These are phyloP conservation scores for Podosphaera xanthii DNA, from an alignment of 2,329 filamentous ascomycete genomes.

Conservation along the genomic window DNA sequence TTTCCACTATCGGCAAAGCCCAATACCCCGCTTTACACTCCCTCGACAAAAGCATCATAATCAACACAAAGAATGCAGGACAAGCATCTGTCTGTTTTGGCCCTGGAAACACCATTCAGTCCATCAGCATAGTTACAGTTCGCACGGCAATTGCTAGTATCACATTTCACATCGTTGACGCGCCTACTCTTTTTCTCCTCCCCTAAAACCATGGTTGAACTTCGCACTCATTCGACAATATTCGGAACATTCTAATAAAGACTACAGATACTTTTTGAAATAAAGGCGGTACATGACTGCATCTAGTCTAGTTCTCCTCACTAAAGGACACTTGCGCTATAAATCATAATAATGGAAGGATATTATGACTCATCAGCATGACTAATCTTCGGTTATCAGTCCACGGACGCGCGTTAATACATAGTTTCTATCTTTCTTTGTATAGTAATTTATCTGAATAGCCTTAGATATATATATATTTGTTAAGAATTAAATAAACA, in stretches of 20 bases:
- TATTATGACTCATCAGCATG: no score
- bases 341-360: not conserved
- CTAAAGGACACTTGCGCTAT: not conserved
- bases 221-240: not conserved
- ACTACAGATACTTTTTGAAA: not conserved
- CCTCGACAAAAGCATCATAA: not conserved
- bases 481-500: no score
- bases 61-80: not conserved
- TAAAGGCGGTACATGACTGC: no score
- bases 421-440: no score
- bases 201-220: not conserved
- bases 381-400: no score
- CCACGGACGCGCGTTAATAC: no score
- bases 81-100: not conserved
- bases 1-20: not conserved
- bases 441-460: no score
- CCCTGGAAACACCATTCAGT: not conserved
- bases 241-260: not conserved
- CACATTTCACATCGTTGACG: not conserved
- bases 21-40: not conserved
- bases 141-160: not conserved
- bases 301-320: not conserved
- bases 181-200: not conserved
- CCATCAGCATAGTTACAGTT: not conserved
- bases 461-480: no score